Evolutionary conservation across 2,329 filamentous ascomycete species (phyloP).

Genomic region (Dactylellina haptotyla): DNA sequence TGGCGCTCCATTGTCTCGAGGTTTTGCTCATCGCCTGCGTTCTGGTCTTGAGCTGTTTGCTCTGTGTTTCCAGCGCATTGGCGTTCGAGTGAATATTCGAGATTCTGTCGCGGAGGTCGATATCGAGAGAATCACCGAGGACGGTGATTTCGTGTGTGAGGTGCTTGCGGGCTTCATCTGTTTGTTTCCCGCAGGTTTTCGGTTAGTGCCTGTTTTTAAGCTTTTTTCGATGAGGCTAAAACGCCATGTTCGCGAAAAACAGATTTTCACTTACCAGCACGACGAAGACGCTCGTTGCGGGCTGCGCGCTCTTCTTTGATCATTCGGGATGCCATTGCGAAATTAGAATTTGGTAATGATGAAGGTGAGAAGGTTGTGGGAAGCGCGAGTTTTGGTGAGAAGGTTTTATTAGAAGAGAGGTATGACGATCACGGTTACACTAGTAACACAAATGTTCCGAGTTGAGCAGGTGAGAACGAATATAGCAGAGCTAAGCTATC

Average conservation of each 20-base stretch:
- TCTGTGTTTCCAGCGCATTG: slow-evolving; percentile 73
- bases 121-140: slow-evolving; percentile 75
- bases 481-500: slow-evolving; percentile 5
- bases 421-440: slow-evolving; percentile 45
- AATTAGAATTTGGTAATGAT: slow-evolving; percentile 7
- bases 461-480: slow-evolving; percentile 1
- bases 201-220: slow-evolving; percentile 34
- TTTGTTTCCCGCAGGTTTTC: slow-evolving; percentile 39
- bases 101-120: slow-evolving; percentile 74
- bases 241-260: neutral
- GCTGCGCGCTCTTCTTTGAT: slow-evolving; percentile 59
- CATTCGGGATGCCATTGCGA: slow-evolving; percentile 58
- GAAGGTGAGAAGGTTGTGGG: neutral
- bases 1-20: slow-evolving; percentile 71
- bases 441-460: slow-evolving; percentile 37
- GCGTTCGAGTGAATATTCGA: slow-evolving; percentile 75
- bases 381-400: slow-evolving; percentile 26
- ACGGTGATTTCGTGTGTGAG: slow-evolving; percentile 65
- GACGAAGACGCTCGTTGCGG: slow-evolving; percentile 58
- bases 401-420: slow-evolving; percentile 27
- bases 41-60: slow-evolving; percentile 71
- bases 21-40: slow-evolving; percentile 72
- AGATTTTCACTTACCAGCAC: slow-evolving; percentile 56
- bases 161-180: slow-evolving; percentile 66
- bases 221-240: neutral